Percentiles rank a stretch among this genome's conserved stretches.
Evolutionary conservation across 345 rosid genomes (phyloP).

Genomic region (Anastatica hierochuntica): DNA sequence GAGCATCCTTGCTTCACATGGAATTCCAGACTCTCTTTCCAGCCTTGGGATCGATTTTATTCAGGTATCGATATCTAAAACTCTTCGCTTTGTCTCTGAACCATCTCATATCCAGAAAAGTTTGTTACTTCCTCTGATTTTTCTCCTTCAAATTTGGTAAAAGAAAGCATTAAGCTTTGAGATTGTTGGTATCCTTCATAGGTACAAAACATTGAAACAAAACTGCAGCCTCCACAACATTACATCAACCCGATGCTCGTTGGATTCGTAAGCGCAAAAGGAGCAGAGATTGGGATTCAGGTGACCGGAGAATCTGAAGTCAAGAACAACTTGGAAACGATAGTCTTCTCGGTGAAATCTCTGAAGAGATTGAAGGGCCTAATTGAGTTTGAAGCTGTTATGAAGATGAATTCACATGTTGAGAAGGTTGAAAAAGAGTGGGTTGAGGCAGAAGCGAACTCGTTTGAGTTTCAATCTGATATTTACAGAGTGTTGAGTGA

Average conservation of each 20-base stretch:
- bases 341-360: conserved; percentile 35
- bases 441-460: conserved; percentile 49
- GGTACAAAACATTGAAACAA: conserved; percentile 35
- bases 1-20: conserved; percentile 47
- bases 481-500: conserved; percentile 40
- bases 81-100: background rate
- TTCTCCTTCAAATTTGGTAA: conserved; percentile 1
- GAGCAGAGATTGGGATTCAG: conserved; percentile 54
- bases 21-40: conserved; percentile 40
- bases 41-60: conserved; percentile 51
- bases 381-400: conserved; percentile 36
- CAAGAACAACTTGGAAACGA: conserved; percentile 33
- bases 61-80: conserved; percentile 39
- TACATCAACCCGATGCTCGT: conserved; percentile 33
- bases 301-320: conserved; percentile 21
- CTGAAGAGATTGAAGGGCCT: conserved; percentile 35
- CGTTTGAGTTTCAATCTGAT: conserved; percentile 45
- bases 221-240: background rate
- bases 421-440: conserved; percentile 56
- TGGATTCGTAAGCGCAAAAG: conserved; percentile 35
- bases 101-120: background rate
- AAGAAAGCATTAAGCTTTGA: background rate
- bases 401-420: conserved; percentile 38
- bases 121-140: background rate
- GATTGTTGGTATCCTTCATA: conserved; percentile 20